Evolutionary conservation across 2,329 filamentous ascomycete species (phyloP), one percentile per base, ranked within the genome.

Genomic region (Sporothrix globosa): DNA sequence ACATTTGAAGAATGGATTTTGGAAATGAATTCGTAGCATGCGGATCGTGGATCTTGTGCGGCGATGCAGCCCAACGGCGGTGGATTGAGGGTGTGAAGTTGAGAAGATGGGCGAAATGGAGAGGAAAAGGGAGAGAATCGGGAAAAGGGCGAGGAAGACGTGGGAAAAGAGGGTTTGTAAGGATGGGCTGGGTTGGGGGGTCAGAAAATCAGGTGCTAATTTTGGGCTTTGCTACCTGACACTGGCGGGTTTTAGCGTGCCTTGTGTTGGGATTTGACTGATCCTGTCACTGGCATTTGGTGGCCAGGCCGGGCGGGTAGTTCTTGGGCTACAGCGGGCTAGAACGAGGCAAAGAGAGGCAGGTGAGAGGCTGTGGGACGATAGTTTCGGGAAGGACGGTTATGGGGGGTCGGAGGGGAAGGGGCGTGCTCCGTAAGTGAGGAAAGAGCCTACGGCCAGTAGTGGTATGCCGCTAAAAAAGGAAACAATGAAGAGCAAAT

Each of bases 161-260:
- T 39, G 60, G 56, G 58, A 66, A 61, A 52, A 41, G 53, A 54
- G 53, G 52, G 67, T 60, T 65, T 60, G 67, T 66, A 58, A 71
- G 46, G 48, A 48, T 30, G 50, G 48, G 27, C n/a, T 53, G 52
- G 19, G 10, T 56, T 34, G 54, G 41, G 68, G 68, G 46, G 61
- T 13, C 19, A 11, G 50, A 52, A 69, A 69, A 61, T 69, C 67
- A 71, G 70, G 67, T 71, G 67, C 67, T 71, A 53, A 46, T 44
- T 58, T 24, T 60, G 52, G 34, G 61, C 41, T 61, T 70, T 53
- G 27, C 56, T 60, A 69, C 67, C 70, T 71, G 46, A 69, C 52
- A 52, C 21, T 13, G 50, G 48, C 44, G 46, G 61, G 34, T 44
- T 44, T 58, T 61, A 60, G 67, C 54, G 54, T 61, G 65, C 48